Conservation (phyloP, 2,329 filamentous ascomycete genomes). For the Trichoderma citrinoviride region DNA sequence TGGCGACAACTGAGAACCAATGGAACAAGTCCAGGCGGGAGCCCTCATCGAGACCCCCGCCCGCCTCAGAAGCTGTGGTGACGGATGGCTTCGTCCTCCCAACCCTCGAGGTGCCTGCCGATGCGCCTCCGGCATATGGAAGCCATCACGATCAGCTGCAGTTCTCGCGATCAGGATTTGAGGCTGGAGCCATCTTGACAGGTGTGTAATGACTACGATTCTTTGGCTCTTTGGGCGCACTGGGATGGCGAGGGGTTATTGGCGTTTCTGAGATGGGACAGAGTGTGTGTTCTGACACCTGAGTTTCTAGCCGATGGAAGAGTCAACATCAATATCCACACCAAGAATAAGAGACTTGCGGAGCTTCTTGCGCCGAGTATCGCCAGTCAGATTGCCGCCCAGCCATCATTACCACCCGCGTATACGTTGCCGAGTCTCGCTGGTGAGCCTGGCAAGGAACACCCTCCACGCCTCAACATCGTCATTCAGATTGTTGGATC, state of each 20-base stretch:
- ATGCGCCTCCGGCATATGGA: constrained; percentile 58
- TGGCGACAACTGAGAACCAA: constrained; percentile 33
- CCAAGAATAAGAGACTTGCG: constrained; percentile 63
- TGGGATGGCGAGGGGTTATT: background rate
- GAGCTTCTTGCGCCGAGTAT: constrained; percentile 66
- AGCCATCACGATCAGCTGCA: constrained; percentile 55
- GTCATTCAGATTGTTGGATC: constrained; percentile 75
- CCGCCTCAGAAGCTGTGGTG: constrained; percentile 31
- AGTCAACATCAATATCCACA: constrained; percentile 76
- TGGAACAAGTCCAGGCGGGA: constrained; percentile 24
- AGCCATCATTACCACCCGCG: constrained; percentile 57
- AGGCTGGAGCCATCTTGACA: constrained; percentile 59
- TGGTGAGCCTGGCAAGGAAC: constrained; percentile 56
- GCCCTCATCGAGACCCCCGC: constrained; percentile 8
- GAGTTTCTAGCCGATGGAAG: constrained; percentile 64
- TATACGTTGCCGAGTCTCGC: constrained; percentile 74
- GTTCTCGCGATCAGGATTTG: constrained; percentile 60
- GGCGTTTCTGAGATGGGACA: background rate
- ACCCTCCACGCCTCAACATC: constrained; percentile 61
- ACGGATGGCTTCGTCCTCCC: constrained; percentile 43
- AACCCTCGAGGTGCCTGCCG: constrained; percentile 41
- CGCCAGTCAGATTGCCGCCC: constrained; percentile 52
- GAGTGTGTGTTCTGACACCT: background rate
- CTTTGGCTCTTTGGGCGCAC: background rate
- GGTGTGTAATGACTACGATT: constrained; percentile 36